phyloP scores from a whole-genome alignment of 352 stramenopile species.

The Aphanomyces cochlioides region DNA sequence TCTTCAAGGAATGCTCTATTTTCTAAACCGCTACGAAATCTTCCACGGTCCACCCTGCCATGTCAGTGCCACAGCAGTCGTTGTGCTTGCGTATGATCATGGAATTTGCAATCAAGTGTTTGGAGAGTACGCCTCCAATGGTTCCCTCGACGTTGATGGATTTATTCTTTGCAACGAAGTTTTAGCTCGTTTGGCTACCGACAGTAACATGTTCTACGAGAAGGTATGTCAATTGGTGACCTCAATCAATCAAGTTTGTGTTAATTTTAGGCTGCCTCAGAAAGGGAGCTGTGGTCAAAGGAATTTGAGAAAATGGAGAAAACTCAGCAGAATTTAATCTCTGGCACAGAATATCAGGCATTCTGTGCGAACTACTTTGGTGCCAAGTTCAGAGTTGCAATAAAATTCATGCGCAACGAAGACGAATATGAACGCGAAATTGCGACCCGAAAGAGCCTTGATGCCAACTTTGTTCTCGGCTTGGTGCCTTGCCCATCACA shows the following conservation, averaged over 20 bases:
- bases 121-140: background rate
- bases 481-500: background rate
- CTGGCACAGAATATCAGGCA: background rate
- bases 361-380: conserved; percentile 8
- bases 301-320: background rate
- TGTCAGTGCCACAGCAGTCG: background rate
- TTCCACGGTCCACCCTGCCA: background rate
- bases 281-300: background rate
- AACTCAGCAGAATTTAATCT: background rate
- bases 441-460: background rate
- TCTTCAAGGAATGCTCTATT: background rate
- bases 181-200: background rate
- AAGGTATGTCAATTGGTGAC: background rate
- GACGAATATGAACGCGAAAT: background rate
- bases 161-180: background rate
- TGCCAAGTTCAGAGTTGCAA: conserved; percentile 2
- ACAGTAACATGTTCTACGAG: background rate
- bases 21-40: conserved; percentile 2
- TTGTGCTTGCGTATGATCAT: background rate
- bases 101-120: background rate
- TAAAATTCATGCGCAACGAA: background rate
- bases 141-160: background rate
- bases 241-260: background rate
- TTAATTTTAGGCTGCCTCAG: background rate
- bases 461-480: background rate